These are phyloP conservation scores for Ramalina peruviana DNA, from an alignment of 495 filamentous ascomycete genomes.

Conservation along the genomic window DNA sequence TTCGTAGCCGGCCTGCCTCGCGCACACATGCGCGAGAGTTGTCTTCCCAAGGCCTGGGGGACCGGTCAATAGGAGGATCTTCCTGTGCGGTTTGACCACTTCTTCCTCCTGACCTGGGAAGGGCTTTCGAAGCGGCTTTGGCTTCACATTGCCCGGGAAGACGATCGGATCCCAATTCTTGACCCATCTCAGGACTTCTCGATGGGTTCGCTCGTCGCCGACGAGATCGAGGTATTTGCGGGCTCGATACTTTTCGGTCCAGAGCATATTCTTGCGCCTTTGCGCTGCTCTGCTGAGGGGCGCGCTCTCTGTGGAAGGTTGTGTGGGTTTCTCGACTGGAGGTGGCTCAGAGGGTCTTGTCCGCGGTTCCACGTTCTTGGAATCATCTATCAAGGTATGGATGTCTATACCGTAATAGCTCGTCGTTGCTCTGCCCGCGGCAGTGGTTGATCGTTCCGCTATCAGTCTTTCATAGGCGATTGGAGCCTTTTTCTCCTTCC, in stretches of 20 bases:
- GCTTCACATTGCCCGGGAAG: conserved; percentile 56
- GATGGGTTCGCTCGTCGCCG: conserved; percentile 88
- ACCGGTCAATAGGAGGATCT: conserved; percentile 79
- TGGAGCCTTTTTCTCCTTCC: conserved; percentile 31
- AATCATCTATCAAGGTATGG: conserved; percentile 60
- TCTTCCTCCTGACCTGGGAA: conserved; percentile 27
- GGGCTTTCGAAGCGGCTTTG: conserved; percentile 32
- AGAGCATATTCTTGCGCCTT: conserved; percentile 42
- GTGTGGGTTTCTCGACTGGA: conserved; percentile 20
- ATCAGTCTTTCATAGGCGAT: conserved; percentile 55
- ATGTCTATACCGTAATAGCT: conserved; percentile 89
- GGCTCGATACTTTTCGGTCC: conserved; percentile 88
- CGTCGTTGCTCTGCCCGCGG: conserved; percentile 57
- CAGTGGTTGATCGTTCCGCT: conserved; percentile 52
- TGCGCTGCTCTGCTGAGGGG: conserved; percentile 27
- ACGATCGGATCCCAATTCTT: conserved; percentile 90
- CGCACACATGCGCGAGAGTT: conserved; percentile 90
- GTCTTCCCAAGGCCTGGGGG: conserved; percentile 93
- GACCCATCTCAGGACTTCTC: conserved; percentile 82
- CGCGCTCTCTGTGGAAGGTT: conserved; percentile 24
- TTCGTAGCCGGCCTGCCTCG: conserved; percentile 87
- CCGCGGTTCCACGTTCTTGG: conserved; percentile 28
- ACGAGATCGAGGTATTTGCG: conserved; percentile 83
- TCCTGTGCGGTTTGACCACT: conserved; percentile 58
- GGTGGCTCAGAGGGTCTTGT: not conserved